phyloP scores from a whole-genome alignment of 192 early-diverging fungal species.

The Coemansia sp. region DNA sequence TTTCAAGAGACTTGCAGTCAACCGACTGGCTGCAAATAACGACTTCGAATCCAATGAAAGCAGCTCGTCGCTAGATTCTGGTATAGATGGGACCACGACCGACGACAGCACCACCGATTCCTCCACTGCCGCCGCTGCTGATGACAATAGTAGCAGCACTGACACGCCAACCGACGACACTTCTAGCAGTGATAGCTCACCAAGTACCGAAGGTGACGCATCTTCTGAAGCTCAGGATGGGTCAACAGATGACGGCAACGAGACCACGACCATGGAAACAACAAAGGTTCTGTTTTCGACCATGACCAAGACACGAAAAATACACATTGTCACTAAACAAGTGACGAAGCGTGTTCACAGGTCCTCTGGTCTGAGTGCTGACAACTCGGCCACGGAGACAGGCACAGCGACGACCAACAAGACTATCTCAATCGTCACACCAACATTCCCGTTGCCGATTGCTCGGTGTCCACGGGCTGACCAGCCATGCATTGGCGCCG shows the following conservation, averaged over 20 bases:
- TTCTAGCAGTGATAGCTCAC: too few relatives aligned
- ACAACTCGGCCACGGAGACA: constrained; percentile 5
- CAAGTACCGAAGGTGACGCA: not conserved
- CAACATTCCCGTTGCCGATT: constrained; percentile 44
- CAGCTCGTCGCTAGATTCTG: not conserved
- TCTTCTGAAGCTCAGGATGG: not conserved
- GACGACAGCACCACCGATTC: constrained; percentile 4
- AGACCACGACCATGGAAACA: constrained; percentile 40
- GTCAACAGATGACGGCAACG: constrained; percentile 16
- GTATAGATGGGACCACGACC: not conserved
- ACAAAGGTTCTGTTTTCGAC: constrained; percentile 35
- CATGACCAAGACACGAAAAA: constrained; percentile 30
- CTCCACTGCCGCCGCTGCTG: not conserved
- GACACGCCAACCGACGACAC: not conserved
- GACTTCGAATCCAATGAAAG: constrained; percentile 1
- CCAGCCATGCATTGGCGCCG: constrained; percentile 43
- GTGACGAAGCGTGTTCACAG: constrained; percentile 23
- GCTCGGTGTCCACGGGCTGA: constrained; percentile 39
- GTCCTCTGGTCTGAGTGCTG: not conserved
- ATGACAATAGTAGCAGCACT: not conserved
- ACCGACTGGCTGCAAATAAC: not conserved
- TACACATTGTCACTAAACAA: constrained; percentile 28
- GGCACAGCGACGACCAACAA: constrained; percentile 22
- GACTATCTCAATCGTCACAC: constrained; percentile 38
- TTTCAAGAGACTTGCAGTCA: constrained; percentile 3